phyloP scores from a whole-genome alignment of 2,329 filamentous ascomycete species.

The Aspergillus pseudonomiae region DNA sequence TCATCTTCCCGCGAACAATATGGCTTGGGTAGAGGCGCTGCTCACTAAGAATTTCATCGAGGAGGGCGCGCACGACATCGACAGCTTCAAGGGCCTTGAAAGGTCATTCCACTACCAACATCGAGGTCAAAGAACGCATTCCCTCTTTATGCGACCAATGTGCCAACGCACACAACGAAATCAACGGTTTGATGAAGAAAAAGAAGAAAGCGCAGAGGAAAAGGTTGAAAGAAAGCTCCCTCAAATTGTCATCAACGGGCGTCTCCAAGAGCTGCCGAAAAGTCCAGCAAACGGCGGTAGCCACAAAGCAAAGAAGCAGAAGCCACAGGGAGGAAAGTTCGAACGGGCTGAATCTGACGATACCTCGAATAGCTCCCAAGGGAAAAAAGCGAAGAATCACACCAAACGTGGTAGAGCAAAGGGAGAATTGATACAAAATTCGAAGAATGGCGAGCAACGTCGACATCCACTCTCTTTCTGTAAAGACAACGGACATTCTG shows the following conservation, averaged over 20 bases:
- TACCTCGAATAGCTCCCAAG: slow-evolving; percentile 17
- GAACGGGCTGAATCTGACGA: slow-evolving; percentile 35
- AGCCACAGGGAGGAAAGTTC: slow-evolving; percentile 25
- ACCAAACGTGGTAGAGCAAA: slow-evolving; percentile 31
- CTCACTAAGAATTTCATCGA: slow-evolving; percentile 68
- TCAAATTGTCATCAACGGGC: slow-evolving; percentile 26
- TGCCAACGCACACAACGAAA: slow-evolving; percentile 55
- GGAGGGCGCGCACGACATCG: slow-evolving; percentile 63
- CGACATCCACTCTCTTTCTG: slow-evolving; percentile 43
- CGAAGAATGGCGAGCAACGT: slow-evolving; percentile 31
- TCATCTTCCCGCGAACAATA: slow-evolving; percentile 57
- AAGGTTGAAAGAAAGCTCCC: slow-evolving; percentile 17
- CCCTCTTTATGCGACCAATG: slow-evolving; percentile 64
- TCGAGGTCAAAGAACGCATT: slow-evolving; percentile 60
- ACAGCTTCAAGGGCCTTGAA: slow-evolving; percentile 65
- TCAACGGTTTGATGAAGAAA: slow-evolving; percentile 31
- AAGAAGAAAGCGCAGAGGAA: slow-evolving; percentile 39
- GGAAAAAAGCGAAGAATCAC: slow-evolving; percentile 33
- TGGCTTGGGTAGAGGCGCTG: slow-evolving; percentile 64
- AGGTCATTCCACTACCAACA: slow-evolving; percentile 65
- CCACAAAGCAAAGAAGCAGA: slow-evolving; percentile 30
- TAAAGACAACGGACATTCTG: slow-evolving; percentile 25
- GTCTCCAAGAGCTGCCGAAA: slow-evolving; percentile 19
- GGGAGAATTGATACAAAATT: slow-evolving; percentile 27
- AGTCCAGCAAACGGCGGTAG: slow-evolving; percentile 7